phyloP scores from a whole-genome alignment of 108 stramenopile species.

The Cyclotella kingstonii region DNA sequence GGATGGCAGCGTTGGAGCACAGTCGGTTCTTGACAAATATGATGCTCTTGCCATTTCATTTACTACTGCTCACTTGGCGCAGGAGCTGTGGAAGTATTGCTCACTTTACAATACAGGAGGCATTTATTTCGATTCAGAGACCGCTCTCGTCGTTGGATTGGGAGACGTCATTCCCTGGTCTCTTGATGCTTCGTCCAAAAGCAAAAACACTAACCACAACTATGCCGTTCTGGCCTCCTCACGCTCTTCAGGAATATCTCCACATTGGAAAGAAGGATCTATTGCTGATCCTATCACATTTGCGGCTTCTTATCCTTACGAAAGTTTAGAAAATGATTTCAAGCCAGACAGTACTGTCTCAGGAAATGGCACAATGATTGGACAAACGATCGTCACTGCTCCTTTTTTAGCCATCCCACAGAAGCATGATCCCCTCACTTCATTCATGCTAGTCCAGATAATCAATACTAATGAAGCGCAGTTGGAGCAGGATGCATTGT shows the following conservation, averaged over 20 bases:
- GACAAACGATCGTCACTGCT: conserved; percentile 8
- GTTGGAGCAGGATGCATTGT: conserved; percentile 32
- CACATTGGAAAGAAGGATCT: too few relatives aligned
- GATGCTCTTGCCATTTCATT: conserved; percentile 9
- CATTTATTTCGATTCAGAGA: conserved; percentile 57
- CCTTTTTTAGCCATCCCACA: conserved; percentile 21
- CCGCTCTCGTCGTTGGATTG: conserved; percentile 37
- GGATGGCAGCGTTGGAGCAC: background rate
- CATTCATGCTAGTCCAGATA: conserved; percentile 12
- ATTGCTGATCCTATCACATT: background rate
- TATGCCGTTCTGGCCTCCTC: too few relatives aligned
- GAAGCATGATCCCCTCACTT: conserved; percentile 7
- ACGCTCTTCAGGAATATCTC: too few relatives aligned
- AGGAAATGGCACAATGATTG: background rate
- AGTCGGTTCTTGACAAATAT: conserved; percentile 5
- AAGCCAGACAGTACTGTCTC: too few relatives aligned
- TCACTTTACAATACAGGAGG: conserved; percentile 53
- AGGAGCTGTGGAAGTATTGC: conserved; percentile 78
- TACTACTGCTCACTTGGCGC: conserved; percentile 41
- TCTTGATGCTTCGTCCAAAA: background rate
- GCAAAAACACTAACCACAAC: conserved; percentile 3
- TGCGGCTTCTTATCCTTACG: too few relatives aligned
- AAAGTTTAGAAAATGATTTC: too few relatives aligned
- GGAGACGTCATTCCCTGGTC: conserved; percentile 24
- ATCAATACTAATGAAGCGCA: background rate